phyloP scores from a whole-genome alignment of 2,329 filamentous ascomycete species.

The Macrophomina phaseolina region DNA sequence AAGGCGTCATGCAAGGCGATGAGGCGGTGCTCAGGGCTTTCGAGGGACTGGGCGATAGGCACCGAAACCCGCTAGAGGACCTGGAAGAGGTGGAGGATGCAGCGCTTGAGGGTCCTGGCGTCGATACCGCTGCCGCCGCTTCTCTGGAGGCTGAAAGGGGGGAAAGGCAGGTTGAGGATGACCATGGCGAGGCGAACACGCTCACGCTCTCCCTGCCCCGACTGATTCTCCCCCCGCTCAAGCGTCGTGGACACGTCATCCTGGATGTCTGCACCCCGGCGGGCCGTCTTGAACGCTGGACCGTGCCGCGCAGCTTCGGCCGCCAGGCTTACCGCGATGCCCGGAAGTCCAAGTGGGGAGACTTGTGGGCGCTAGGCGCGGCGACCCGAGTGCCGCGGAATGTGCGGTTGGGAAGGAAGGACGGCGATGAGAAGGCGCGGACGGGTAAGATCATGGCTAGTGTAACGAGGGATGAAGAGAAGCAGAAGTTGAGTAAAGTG shows the following conservation, averaged over 20 bases:
- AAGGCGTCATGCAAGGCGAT: slow-evolving; percentile 55
- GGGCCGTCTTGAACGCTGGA: slow-evolving; percentile 91
- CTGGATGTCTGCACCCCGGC: slow-evolving; percentile 89
- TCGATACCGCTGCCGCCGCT: not conserved
- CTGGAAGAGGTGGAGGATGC: slow-evolving; percentile 27
- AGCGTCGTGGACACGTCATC: slow-evolving; percentile 85
- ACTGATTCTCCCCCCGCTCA: slow-evolving; percentile 78
- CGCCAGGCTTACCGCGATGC: slow-evolving; percentile 89
- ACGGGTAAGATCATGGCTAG: slow-evolving; percentile 37
- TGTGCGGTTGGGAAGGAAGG: slow-evolving; percentile 64
- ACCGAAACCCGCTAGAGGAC: slow-evolving; percentile 12
- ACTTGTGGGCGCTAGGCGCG: slow-evolving; percentile 92
- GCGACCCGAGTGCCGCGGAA: slow-evolving; percentile 75
- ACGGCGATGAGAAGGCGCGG: slow-evolving; percentile 39
- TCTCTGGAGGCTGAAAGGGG: not conserved
- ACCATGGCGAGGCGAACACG: slow-evolving; percentile 36
- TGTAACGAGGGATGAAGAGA: slow-evolving; percentile 31
- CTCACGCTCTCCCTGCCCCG: slow-evolving; percentile 75
- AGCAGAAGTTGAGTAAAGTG: slow-evolving; percentile 39
- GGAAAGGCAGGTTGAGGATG: not conserved
- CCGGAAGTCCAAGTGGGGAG: slow-evolving; percentile 88
- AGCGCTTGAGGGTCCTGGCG: slow-evolving; percentile 31
- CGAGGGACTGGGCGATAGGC: slow-evolving; percentile 63
- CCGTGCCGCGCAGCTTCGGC: slow-evolving; percentile 80
- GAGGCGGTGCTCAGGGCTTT: slow-evolving; percentile 70